These are phyloP conservation scores for Physcomitrellopsis africana DNA, from an alignment of 225 moss, liverwort and hornwort genomes.

Conservation along the genomic window DNA sequence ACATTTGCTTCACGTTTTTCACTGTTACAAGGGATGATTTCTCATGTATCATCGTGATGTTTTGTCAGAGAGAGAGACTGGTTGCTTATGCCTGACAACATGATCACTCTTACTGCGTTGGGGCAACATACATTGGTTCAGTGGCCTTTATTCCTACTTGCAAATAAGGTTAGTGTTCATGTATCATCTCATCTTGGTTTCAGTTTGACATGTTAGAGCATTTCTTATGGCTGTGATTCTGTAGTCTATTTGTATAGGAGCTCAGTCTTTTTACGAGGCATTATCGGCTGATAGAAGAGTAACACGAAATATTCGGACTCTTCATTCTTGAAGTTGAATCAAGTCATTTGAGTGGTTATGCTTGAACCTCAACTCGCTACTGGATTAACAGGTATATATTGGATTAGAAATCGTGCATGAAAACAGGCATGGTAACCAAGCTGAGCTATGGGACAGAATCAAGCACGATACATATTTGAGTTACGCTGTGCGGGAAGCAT, in stretches of 20 bases:
- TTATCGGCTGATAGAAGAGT: no score
- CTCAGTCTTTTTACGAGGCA: no score
- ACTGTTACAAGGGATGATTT: no score
- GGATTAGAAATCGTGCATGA: slow-evolving; percentile 79
- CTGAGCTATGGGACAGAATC: slow-evolving; percentile 81
- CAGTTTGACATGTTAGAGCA: neutral
- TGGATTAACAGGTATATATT: slow-evolving; percentile 71
- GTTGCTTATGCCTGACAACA: slow-evolving; percentile 87
- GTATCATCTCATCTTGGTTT: slow-evolving; percentile 7
- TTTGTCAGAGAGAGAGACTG: slow-evolving; percentile 79
- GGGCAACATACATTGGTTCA: slow-evolving; percentile 69
- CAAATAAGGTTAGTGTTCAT: slow-evolving; percentile 74
- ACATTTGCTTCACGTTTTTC: no score
- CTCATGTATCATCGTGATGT: slow-evolving; percentile 25
- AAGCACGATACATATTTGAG: slow-evolving; percentile 80
- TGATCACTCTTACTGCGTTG: slow-evolving; percentile 35
- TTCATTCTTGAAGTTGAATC: neutral
- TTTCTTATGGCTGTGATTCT: no score
- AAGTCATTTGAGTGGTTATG: neutral
- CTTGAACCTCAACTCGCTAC: slow-evolving; percentile 9
- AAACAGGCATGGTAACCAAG: slow-evolving; percentile 68
- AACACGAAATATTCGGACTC: no score
- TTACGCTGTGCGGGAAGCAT: slow-evolving; percentile 81
- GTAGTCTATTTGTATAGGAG: no score
- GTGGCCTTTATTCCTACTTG: slow-evolving; percentile 97